phyloP scores from a whole-genome alignment of 1,139 yeast species.

The Geotrichum europaeum region DNA sequence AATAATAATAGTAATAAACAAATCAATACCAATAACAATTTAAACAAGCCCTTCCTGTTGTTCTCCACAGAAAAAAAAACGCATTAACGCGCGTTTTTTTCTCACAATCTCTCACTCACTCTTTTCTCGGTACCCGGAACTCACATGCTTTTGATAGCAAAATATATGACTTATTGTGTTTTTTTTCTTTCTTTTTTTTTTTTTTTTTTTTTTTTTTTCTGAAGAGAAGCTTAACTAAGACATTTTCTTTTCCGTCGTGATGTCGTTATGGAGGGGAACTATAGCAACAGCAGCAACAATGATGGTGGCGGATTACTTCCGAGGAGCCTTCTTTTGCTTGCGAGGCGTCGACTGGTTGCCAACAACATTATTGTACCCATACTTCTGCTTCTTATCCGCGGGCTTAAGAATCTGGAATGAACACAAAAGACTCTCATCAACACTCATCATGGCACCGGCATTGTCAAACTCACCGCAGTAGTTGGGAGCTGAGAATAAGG shows the following conservation, averaged over 20 bases:
- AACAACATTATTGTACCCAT: conserved; percentile 42
- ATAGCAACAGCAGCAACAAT: background rate
- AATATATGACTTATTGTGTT: background rate
- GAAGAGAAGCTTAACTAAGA: background rate
- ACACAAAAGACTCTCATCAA: conserved; percentile 83
- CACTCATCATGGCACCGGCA: conserved; percentile 99
- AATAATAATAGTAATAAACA: no score
- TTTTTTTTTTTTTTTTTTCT: background rate
- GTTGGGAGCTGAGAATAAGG: conserved; percentile 94
- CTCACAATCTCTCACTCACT: background rate
- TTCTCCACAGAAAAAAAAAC: background rate
- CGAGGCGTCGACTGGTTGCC: conserved; percentile 13
- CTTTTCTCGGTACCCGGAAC: background rate
- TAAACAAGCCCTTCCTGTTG: background rate
- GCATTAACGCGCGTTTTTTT: background rate
- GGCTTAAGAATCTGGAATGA: conserved; percentile 92
- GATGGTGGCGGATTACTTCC: background rate
- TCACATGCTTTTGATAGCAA: background rate
- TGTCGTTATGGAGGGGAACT: background rate
- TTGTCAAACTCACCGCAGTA: conserved; percentile 98
- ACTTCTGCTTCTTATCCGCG: conserved; percentile 87
- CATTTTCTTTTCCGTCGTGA: background rate
- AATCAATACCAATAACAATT: background rate
- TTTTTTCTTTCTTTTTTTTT: background rate
- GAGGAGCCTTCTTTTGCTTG: conserved; percentile 11